Conservation (phyloP, 768 basidiomycete genomes). For the Suillus lakei region DNA sequence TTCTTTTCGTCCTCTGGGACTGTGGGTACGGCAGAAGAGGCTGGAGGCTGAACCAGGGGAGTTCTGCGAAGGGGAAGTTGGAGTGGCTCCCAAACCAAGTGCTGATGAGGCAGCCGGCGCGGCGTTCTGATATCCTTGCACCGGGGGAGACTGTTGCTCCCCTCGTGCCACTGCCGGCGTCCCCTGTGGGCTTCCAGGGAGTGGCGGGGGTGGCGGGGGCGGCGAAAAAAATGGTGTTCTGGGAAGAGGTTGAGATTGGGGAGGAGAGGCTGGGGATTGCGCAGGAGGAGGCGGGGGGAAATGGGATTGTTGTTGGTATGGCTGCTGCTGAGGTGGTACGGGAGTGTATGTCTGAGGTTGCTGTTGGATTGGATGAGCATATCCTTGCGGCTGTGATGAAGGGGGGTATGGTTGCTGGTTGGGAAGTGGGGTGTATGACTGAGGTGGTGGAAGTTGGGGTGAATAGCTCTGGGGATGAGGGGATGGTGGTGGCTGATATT, state of each 20-base stretch:
- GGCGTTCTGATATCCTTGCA: background rate
- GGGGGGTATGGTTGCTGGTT: slow-evolving; percentile 17
- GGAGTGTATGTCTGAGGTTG: slow-evolving; percentile 21
- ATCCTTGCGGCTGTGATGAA: slow-evolving; percentile 6
- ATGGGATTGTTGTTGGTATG: slow-evolving; percentile 24
- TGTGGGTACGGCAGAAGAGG: slow-evolving; percentile 20
- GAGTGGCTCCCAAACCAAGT: slow-evolving; percentile 9
- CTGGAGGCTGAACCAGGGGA: slow-evolving; percentile 9
- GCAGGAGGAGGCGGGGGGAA: slow-evolving; percentile 21
- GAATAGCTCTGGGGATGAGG: slow-evolving; percentile 29
- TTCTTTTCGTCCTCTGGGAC: slow-evolving; percentile 42
- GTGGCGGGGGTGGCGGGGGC: slow-evolving; percentile 24
- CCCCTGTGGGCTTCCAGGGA: slow-evolving; percentile 4
- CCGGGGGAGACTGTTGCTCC: background rate
- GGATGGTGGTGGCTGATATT: slow-evolving; percentile 31
- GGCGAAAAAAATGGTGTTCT: slow-evolving; percentile 7
- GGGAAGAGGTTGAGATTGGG: slow-evolving; percentile 16
- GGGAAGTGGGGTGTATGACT: slow-evolving; percentile 7
- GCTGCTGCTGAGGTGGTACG: slow-evolving; percentile 17
- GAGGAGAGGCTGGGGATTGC: slow-evolving; percentile 16
- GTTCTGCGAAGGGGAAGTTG: slow-evolving; percentile 11
- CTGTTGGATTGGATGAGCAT: slow-evolving; percentile 15
- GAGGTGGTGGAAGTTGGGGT: slow-evolving; percentile 16
- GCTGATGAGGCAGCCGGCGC: slow-evolving; percentile 1
- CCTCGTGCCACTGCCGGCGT: background rate